Percentiles rank a stretch among this genome's conserved stretches.
Evolutionary conservation across 2,329 filamentous ascomycete species (phyloP).

Genomic region (Paecilomyces fulvus): DNA sequence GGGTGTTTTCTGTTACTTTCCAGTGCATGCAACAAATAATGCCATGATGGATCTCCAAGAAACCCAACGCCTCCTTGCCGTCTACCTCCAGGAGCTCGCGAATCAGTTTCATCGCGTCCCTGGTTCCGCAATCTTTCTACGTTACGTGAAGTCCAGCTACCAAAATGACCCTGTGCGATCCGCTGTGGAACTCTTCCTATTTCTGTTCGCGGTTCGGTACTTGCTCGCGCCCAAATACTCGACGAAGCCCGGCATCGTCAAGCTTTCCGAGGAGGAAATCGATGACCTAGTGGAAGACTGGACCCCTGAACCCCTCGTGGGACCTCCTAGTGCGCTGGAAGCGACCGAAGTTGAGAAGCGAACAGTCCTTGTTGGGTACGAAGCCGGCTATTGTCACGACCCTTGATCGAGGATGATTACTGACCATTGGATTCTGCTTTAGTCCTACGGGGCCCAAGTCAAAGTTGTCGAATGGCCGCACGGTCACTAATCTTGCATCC

Average conservation of each 20-base stretch:
- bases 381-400: conserved; percentile 1
- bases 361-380: conserved; percentile 79
- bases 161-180: conserved; percentile 94
- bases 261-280: conserved; percentile 89
- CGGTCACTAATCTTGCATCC: conserved; percentile 85
- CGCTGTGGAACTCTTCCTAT: conserved; percentile 83
- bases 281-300: conserved; percentile 96
- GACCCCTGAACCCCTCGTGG: conserved; percentile 86
- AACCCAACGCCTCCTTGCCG: conserved; percentile 44
- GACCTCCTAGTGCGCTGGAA: conserved; percentile 64
- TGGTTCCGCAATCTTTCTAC: conserved; percentile 84
- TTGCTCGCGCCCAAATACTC: conserved; percentile 86
- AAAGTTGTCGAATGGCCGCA: conserved; percentile 80
- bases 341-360: conserved; percentile 74
- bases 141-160: conserved; percentile 95
- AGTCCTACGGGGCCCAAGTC: conserved; percentile 85
- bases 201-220: conserved; percentile 93
- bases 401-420: conserved; percentile 5
- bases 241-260: conserved; percentile 84
- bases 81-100: conserved; percentile 47
- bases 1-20: conserved; percentile 4
- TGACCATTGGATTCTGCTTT: conserved; percentile 7
- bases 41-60: conserved; percentile 49
- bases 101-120: conserved; percentile 80
- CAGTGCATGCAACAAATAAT: conserved; percentile 5